These are phyloP conservation scores for Chenopodium suecicum DNA, from an alignment of 148 eudicot species.

Conservation along the genomic window DNA sequence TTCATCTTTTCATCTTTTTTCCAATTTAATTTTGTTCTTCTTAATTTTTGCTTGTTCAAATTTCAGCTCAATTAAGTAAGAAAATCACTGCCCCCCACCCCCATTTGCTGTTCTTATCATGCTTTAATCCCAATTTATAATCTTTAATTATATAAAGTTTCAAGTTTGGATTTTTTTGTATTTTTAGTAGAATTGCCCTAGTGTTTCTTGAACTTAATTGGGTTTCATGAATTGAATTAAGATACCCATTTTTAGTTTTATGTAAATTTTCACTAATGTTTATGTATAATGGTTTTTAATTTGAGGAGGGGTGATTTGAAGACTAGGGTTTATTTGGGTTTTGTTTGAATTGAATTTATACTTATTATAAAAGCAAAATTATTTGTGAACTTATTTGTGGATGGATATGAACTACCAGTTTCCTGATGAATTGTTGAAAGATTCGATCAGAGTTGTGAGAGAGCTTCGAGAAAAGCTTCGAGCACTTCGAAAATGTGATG, in stretches of 20 bases:
- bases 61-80: slow-evolving; percentile 4
- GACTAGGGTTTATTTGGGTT: slow-evolving; percentile 10
- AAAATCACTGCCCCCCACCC: neutral
- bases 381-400: slow-evolving; percentile 7
- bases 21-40: neutral
- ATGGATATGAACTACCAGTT: slow-evolving; percentile 48
- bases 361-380: neutral
- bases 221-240: neutral
- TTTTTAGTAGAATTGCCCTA: neutral
- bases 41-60: neutral
- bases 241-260: slow-evolving; percentile 8
- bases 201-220: slow-evolving; percentile 12
- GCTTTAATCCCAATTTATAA: neutral
- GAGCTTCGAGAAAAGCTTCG: slow-evolving; percentile 57
- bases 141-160: neutral
- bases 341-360: neutral
- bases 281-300: too few species aligned
- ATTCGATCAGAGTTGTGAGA: slow-evolving; percentile 61
- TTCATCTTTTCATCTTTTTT: slow-evolving; percentile 10
- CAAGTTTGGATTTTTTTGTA: neutral
- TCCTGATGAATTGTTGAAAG: slow-evolving; percentile 86
- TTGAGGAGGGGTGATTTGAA: neutral
- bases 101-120: neutral
- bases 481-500: slow-evolving; percentile 21
- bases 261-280: neutral